Evolutionary conservation across 2,329 filamentous ascomycete species (phyloP).

Genomic region (Cladosporium austrohemisphaericum): DNA sequence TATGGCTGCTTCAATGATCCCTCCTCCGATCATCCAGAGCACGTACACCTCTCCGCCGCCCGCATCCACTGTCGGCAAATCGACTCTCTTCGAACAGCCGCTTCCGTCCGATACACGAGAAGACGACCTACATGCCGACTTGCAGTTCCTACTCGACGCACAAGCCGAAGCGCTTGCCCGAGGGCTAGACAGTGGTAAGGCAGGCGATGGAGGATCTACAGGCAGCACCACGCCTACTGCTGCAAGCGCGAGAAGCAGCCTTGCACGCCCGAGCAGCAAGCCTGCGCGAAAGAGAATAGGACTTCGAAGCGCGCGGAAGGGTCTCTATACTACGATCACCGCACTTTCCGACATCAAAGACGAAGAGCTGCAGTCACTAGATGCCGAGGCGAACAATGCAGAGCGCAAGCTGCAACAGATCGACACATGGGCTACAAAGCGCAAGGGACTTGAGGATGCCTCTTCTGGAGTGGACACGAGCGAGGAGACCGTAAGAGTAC

Average conservation of each 20-base stretch:
- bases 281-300: conserved; percentile 49
- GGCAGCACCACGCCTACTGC: conserved; percentile 49
- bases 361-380: conserved; percentile 63
- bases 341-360: conserved; percentile 63
- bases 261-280: conserved; percentile 46
- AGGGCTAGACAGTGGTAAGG: conserved; percentile 39
- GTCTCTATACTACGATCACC: conserved; percentile 60
- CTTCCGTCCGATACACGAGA: conserved; percentile 41
- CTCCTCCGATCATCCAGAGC: conserved; percentile 35
- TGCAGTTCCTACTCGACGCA: conserved; percentile 58
- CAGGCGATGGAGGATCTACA: conserved; percentile 45
- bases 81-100: conserved; percentile 44
- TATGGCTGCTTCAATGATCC: conserved; percentile 32
- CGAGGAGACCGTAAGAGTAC: conserved; percentile 56
- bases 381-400: conserved; percentile 54
- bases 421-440: conserved; percentile 56
- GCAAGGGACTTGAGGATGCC: conserved; percentile 53
- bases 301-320: conserved; percentile 60
- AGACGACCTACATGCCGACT: conserved; percentile 52
- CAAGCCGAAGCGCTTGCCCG: conserved; percentile 56
- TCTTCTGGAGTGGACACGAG: conserved; percentile 53
- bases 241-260: conserved; percentile 33
- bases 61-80: conserved; percentile 25
- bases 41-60: conserved; percentile 19
- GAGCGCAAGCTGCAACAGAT: conserved; percentile 58